phyloP scores from a whole-genome alignment of 148 eudicot species.

The Diospyros lotus region DNA sequence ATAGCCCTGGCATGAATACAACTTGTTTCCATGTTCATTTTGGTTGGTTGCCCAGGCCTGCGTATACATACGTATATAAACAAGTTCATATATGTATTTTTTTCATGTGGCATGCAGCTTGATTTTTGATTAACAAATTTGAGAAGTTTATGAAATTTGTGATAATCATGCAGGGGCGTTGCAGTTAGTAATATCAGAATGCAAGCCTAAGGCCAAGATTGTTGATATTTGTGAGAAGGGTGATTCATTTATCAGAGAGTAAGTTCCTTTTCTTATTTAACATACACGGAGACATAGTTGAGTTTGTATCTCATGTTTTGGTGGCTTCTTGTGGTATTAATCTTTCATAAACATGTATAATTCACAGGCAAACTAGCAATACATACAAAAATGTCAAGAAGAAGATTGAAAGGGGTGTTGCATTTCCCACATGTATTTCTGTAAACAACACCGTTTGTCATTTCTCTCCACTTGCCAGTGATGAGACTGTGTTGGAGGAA shows the following conservation, averaged over 20 bases:
- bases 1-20: too few species aligned
- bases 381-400: conserved; percentile 84
- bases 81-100: background rate
- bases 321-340: background rate
- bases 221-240: conserved; percentile 85
- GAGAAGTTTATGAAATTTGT: background rate
- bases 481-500: conserved; percentile 71
- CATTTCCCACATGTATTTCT: conserved; percentile 88
- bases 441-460: conserved; percentile 81
- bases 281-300: background rate
- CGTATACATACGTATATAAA: background rate
- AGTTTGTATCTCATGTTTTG: too few species aligned
- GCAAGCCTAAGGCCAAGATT: conserved; percentile 84
- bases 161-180: conserved; percentile 57
- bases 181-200: conserved; percentile 74
- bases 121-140: background rate
- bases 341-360: background rate
- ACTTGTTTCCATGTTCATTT: too few species aligned
- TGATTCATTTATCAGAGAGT: conserved; percentile 67
- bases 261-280: background rate
- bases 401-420: conserved; percentile 94
- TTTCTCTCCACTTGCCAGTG: conserved; percentile 80
- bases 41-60: too few species aligned
- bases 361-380: conserved; percentile 60
- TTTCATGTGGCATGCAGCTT: background rate